Conservation (phyloP, 192 early-diverging fungal species). For the Entomortierella beljakovae region DNA sequence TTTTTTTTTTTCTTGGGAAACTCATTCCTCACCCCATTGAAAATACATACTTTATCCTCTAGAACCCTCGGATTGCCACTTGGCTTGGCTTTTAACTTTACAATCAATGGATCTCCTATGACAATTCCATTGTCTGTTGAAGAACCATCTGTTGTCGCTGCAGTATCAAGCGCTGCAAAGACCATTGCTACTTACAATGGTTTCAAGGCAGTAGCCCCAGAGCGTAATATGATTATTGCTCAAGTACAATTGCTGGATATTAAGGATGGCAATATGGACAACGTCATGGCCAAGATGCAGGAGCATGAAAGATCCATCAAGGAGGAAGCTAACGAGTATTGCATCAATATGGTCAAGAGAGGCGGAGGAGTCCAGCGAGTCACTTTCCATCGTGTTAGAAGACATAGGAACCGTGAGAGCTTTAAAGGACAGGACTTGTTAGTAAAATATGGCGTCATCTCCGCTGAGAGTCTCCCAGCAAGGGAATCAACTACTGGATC, state of each 20-base stretch:
- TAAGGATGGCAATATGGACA: constrained; percentile 53
- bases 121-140: constrained; percentile 84
- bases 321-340: constrained; percentile 71
- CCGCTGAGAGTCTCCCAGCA: constrained; percentile 13
- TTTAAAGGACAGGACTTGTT: constrained; percentile 47
- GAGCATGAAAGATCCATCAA: constrained; percentile 55
- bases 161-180: constrained; percentile 83
- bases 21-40: neutral
- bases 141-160: constrained; percentile 82
- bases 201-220: constrained; percentile 67
- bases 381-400: constrained; percentile 58
- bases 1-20: neutral
- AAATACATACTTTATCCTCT: neutral
- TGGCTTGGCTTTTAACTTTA: constrained; percentile 79
- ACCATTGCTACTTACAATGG: constrained; percentile 67
- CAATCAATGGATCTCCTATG: constrained; percentile 68
- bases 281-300: constrained; percentile 55
- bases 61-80: constrained; percentile 78
- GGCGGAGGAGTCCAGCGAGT: constrained; percentile 76
- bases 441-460: constrained; percentile 38
- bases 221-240: constrained; percentile 78
- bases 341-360: constrained; percentile 70
- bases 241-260: constrained; percentile 74
- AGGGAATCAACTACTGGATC: neutral
- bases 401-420: constrained; percentile 32